Conservation (phyloP, 2,329 filamentous ascomycete genomes). For the Pseudogymnoascus sp. region DNA sequence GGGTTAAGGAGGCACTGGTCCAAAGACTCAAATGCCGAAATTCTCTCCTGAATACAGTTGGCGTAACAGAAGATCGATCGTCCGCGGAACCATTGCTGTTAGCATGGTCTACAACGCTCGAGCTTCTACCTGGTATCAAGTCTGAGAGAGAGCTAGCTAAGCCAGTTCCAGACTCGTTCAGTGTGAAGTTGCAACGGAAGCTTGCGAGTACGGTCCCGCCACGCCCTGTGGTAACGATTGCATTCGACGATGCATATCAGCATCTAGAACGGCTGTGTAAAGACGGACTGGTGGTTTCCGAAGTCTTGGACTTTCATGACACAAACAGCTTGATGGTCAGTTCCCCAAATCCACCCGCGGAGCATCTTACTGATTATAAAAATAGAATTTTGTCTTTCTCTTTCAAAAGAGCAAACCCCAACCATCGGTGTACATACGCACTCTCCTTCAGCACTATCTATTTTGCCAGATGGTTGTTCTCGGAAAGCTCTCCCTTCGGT, state of each 20-base stretch:
- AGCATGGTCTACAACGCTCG: constrained; percentile 36
- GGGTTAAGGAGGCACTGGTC: constrained; percentile 48
- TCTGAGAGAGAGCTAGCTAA: constrained; percentile 56
- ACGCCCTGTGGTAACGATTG: constrained; percentile 74
- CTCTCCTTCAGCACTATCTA: constrained; percentile 68
- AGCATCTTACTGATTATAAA: constrained; percentile 10
- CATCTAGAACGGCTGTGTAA: constrained; percentile 65
- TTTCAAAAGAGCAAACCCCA: constrained; percentile 77
- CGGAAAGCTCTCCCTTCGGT: constrained; percentile 60
- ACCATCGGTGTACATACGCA: constrained; percentile 76
- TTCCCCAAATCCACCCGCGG: constrained; percentile 14
- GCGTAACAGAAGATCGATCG: constrained; percentile 45
- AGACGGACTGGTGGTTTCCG: constrained; percentile 63
- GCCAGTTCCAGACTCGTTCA: constrained; percentile 72
- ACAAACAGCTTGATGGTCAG: constrained; percentile 64
- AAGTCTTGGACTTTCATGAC: constrained; percentile 61
- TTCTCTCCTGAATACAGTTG: constrained; percentile 49
- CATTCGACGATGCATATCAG: constrained; percentile 62
- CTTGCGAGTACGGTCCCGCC: constrained; percentile 92
- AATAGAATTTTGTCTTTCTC: constrained; percentile 62
- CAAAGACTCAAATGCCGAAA: constrained; percentile 61
- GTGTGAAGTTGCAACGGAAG: constrained; percentile 81
- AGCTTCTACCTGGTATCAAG: constrained; percentile 48
- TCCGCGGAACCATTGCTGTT: constrained; percentile 30
- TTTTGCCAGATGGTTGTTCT: constrained; percentile 67